Conservation (phyloP, 768 basidiomycete species). For the Sarcodon aspratus region DNA sequence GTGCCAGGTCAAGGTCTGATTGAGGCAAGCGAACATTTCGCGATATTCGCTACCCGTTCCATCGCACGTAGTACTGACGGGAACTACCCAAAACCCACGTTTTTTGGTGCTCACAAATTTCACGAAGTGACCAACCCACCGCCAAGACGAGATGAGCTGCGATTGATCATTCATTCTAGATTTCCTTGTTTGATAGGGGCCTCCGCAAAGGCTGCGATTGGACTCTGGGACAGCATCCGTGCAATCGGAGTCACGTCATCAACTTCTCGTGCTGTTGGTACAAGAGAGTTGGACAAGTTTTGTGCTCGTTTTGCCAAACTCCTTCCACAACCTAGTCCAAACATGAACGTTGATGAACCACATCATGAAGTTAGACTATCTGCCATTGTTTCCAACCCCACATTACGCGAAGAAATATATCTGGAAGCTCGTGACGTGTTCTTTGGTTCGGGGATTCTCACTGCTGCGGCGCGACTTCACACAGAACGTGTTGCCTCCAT, state of each 20-base stretch:
- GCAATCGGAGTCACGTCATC: slow-evolving; percentile 38
- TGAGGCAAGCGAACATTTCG: slow-evolving; percentile 69
- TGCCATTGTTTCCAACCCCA: slow-evolving; percentile 53
- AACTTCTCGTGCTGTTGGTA: slow-evolving; percentile 33
- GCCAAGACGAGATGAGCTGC: slow-evolving; percentile 58
- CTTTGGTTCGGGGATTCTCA: slow-evolving; percentile 60
- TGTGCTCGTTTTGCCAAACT: slow-evolving; percentile 60
- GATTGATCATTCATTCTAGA: slow-evolving; percentile 51
- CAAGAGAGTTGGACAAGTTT: slow-evolving; percentile 78
- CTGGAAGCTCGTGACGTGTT: slow-evolving; percentile 87
- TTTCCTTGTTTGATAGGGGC: slow-evolving; percentile 51
- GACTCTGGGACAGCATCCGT: slow-evolving; percentile 58
- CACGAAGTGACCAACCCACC: slow-evolving; percentile 52
- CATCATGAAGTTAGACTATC: slow-evolving; percentile 21
- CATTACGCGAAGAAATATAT: slow-evolving; percentile 79
- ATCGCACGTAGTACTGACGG: slow-evolving; percentile 33
- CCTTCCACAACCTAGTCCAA: slow-evolving; percentile 35
- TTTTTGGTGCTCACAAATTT: slow-evolving; percentile 84
- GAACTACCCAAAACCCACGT: slow-evolving; percentile 45
- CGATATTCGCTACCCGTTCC: slow-evolving; percentile 84
- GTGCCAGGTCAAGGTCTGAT: slow-evolving; percentile 69
- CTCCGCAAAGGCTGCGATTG: slow-evolving; percentile 40
- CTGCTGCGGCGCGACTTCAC: slow-evolving; percentile 38
- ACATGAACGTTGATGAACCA: slow-evolving; percentile 29
- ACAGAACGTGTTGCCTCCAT: slow-evolving; percentile 35